Evolutionary conservation across 352 stramenopile species (phyloP).

Genomic region (Peronospora destructor): DNA sequence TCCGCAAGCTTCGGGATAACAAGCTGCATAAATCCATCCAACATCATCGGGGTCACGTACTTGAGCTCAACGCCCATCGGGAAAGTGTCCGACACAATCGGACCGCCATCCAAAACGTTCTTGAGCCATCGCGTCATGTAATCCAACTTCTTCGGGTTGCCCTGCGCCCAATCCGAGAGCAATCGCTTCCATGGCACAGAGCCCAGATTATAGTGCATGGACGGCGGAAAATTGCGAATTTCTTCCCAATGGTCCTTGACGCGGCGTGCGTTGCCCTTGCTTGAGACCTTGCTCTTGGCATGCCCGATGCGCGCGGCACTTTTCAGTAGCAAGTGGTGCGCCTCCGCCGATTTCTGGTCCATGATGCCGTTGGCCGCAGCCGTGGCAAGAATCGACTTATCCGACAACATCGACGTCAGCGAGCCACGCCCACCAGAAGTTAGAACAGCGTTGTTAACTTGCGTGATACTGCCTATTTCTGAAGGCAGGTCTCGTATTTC

Average conservation of each 20-base stretch:
- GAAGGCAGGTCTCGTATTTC: conserved; percentile 63
- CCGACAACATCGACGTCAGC: conserved; percentile 31
- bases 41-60: conserved; percentile 87
- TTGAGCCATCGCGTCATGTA: conserved; percentile 88
- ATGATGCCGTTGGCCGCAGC: conserved; percentile 30
- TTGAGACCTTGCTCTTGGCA: conserved; percentile 61
- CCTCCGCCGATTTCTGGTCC: conserved; percentile 53
- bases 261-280: conserved; percentile 68
- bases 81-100: conserved; percentile 83
- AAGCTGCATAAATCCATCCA: conserved; percentile 86
- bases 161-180: conserved; percentile 81
- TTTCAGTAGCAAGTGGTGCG: conserved; percentile 67
- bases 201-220: conserved; percentile 79
- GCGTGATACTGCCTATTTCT: conserved; percentile 55
- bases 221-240: conserved; percentile 75
- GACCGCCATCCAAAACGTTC: conserved; percentile 79
- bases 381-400: conserved; percentile 36
- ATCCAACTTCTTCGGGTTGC: conserved; percentile 87
- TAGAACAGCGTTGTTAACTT: conserved; percentile 5
- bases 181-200: conserved; percentile 83
- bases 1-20: conserved; percentile 84
- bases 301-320: conserved; percentile 54
- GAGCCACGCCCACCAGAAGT: conserved; percentile 20
- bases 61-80: conserved; percentile 86
- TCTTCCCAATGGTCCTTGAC: conserved; percentile 87